These are phyloP conservation scores for Knoxdaviesia capensis DNA, from an alignment of 2,329 filamentous ascomycete genomes.

Conservation along the genomic window DNA sequence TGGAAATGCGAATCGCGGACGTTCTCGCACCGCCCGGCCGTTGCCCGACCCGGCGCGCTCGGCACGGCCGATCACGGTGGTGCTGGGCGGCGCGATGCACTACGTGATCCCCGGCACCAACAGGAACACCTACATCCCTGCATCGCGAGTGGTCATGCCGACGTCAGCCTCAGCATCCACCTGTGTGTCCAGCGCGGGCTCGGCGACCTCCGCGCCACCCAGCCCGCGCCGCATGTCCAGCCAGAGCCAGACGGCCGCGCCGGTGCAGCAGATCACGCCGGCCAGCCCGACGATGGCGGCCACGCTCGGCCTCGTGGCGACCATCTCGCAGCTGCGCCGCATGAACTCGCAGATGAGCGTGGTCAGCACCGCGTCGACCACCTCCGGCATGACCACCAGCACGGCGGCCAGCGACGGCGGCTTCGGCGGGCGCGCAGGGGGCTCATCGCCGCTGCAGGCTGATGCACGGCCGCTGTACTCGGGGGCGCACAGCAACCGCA, in stretches of 20 bases:
- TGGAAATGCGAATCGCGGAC: too few relatives aligned
- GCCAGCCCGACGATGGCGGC: constrained; percentile 4
- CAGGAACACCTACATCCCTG: too few relatives aligned
- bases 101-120: not conserved
- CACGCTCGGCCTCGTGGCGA: constrained; percentile 13
- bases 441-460: too few relatives aligned
- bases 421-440: too few relatives aligned
- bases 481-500: not conserved
- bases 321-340: constrained; percentile 30
- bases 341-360: constrained; percentile 35
- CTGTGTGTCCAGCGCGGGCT: constrained; percentile 2
- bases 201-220: too few relatives aligned
- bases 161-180: too few relatives aligned
- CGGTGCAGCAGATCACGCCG: not conserved
- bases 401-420: constrained; percentile 1
- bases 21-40: too few relatives aligned
- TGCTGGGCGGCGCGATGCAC: not conserved
- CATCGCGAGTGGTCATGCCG: not conserved
- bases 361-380: constrained; percentile 18
- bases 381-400: constrained; percentile 1
- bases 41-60: too few relatives aligned
- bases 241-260: not conserved
- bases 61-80: not conserved
- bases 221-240: too few relatives aligned
- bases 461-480: too few relatives aligned